Conservation (phyloP, 2,329 filamentous ascomycete species). For the Colletotrichum zoysiae region DNA sequence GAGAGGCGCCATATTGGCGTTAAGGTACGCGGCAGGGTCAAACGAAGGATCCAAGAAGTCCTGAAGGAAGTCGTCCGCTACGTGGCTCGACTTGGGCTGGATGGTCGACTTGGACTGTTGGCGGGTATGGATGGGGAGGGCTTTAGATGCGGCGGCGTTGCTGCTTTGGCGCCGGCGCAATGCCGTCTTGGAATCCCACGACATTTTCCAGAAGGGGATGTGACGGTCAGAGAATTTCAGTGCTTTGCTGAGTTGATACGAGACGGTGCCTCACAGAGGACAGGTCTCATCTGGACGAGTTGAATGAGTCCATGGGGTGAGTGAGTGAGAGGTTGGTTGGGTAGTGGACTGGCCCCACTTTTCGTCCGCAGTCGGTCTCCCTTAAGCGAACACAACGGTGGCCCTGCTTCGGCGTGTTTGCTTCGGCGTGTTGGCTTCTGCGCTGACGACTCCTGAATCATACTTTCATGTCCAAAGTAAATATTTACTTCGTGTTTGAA, state of each 20-base stretch:
- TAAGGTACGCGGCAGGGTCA: constrained; percentile 88
- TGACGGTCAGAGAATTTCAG: neutral
- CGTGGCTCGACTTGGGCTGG: constrained; percentile 69
- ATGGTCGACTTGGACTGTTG: constrained; percentile 54
- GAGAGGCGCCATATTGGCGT: constrained; percentile 79
- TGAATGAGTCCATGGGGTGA: constrained; percentile 13
- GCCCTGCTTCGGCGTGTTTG: neutral
- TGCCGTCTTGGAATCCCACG: constrained; percentile 55
- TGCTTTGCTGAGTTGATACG: neutral
- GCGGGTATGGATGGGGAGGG: constrained; percentile 57
- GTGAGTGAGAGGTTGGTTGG: constrained; percentile 26
- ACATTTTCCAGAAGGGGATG: constrained; percentile 46
- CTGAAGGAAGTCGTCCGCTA: constrained; percentile 78
- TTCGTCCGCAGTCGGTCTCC: constrained; percentile 19
- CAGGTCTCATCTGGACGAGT: constrained; percentile 13
- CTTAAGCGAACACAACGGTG: constrained; percentile 29
- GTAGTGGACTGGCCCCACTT: constrained; percentile 27
- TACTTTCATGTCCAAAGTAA: neutral
- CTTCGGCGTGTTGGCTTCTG: neutral
- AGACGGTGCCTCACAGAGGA: constrained; percentile 10
- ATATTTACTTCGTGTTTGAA: neutral
- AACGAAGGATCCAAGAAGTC: constrained; percentile 83
- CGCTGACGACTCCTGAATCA: neutral
- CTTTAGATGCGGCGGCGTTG: constrained; percentile 53
- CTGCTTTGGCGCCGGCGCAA: constrained; percentile 63